Evolutionary conservation across 306 rosid genomes (phyloP).

Genomic region (Acacia melanoxylon): DNA sequence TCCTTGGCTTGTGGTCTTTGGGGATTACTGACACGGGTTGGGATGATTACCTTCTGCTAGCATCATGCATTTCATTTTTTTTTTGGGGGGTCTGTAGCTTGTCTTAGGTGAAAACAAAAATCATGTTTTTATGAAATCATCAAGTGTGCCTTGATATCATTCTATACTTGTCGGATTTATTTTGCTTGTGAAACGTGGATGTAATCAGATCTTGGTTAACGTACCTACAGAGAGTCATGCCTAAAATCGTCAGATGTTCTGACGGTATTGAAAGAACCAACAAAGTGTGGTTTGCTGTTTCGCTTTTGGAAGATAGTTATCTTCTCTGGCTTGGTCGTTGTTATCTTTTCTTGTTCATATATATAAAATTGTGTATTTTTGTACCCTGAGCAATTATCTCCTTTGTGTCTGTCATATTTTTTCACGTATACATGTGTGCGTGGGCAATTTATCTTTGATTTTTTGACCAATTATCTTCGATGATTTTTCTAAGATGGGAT

Average conservation of each 20-base stretch:
- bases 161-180: constrained; percentile 3
- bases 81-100: constrained; percentile 27
- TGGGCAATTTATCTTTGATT: not conserved
- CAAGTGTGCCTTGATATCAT: constrained; percentile 16
- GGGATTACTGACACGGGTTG: constrained; percentile 38
- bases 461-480: not conserved
- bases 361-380: constrained; percentile 33
- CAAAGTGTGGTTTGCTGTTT: constrained; percentile 36
- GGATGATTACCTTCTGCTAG: constrained; percentile 44
- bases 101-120: constrained; percentile 22
- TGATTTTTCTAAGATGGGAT: not conserved
- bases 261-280: constrained; percentile 33
- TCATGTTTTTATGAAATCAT: constrained; percentile 60
- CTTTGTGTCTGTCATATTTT: constrained; percentile 30
- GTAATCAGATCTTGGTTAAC: constrained; percentile 40
- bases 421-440: not conserved
- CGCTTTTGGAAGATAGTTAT: constrained; percentile 31
- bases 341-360: constrained; percentile 27
- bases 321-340: constrained; percentile 30
- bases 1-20: constrained; percentile 30
- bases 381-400: constrained; percentile 14
- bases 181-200: constrained; percentile 39
- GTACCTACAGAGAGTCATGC: constrained; percentile 36
- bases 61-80: constrained; percentile 50
- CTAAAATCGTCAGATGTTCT: constrained; percentile 37